Percentiles rank a stretch among this genome's conserved stretches.
These are phyloP conservation scores for Hypoxylon intermedium DNA, from an alignment of 495 filamentous ascomycete genomes.

Conservation along the genomic window DNA sequence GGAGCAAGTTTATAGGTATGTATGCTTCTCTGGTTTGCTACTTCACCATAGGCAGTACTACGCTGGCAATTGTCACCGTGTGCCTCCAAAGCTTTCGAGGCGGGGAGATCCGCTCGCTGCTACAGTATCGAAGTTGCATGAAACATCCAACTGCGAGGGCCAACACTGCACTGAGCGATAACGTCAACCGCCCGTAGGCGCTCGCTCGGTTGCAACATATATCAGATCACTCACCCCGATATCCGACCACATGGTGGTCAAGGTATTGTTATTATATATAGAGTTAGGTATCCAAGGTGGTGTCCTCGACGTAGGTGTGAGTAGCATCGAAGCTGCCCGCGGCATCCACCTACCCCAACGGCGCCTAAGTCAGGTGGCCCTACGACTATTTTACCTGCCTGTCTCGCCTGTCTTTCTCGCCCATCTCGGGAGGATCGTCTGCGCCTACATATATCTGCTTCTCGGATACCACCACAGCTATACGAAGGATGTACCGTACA, in stretches of 20 bases:
- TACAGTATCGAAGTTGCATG: not conserved
- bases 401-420: not conserved
- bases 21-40: not conserved
- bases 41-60: no score
- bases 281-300: constrained; percentile 1
- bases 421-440: constrained; percentile 19
- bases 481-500: constrained; percentile 8
- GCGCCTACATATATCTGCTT: constrained; percentile 6
- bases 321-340: constrained; percentile 19
- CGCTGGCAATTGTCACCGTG: no score
- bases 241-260: constrained; percentile 33
- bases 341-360: constrained; percentile 3
- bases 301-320: constrained; percentile 1
- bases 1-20: not conserved
- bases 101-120: not conserved
- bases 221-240: constrained; percentile 19
- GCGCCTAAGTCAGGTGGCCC: constrained; percentile 6
- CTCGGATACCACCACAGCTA: constrained; percentile 9
- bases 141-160: not conserved
- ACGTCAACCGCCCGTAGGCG: constrained; percentile 1
- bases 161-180: not conserved
- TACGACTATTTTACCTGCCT: constrained; percentile 9
- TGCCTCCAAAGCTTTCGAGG: not conserved
- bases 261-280: constrained; percentile 13
- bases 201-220: constrained; percentile 9